Percentiles rank a stretch among this genome's conserved stretches.
Conservation (phyloP, 2,329 filamentous ascomycete species). For the Venturia pyrina region DNA sequence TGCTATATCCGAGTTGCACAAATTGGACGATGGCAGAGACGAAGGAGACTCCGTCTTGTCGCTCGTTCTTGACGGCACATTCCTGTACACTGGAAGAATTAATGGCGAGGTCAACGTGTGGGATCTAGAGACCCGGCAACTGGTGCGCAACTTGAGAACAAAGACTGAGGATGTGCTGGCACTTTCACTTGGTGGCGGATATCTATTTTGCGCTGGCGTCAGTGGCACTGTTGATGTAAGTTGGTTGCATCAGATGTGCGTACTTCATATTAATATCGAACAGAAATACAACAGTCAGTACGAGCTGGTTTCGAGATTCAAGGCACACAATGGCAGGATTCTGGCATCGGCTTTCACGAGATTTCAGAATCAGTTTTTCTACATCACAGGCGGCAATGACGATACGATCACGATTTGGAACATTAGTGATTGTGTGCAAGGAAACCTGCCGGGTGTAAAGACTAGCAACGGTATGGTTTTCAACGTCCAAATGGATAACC, state of each 20-base stretch:
- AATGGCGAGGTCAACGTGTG: constrained; percentile 88
- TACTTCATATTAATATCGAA: constrained; percentile 16
- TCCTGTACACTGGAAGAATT: constrained; percentile 83
- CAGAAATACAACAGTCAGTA: constrained; percentile 74
- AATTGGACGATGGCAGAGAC: constrained; percentile 48
- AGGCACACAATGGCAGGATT: constrained; percentile 78
- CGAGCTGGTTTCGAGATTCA: constrained; percentile 66
- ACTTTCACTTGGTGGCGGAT: constrained; percentile 73
- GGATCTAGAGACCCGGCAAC: constrained; percentile 91
- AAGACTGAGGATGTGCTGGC: constrained; percentile 77
- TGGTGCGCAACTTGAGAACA: constrained; percentile 74
- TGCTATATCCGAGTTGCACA: constrained; percentile 60
- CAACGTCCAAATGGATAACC: neutral
- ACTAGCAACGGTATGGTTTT: constrained; percentile 45
- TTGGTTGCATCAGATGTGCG: constrained; percentile 11
- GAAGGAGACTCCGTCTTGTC: constrained; percentile 59
- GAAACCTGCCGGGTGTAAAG: constrained; percentile 22
- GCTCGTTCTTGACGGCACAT: constrained; percentile 77
- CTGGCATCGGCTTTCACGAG: constrained; percentile 70
- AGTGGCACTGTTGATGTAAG: constrained; percentile 74
- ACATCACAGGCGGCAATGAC: constrained; percentile 90
- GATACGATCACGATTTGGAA: constrained; percentile 85
- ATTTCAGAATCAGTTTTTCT: constrained; percentile 65
- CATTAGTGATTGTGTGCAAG: constrained; percentile 46
- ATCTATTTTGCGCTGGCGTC: constrained; percentile 81